Conservation (phyloP, 495 filamentous ascomycete genomes). For the Beverwykella pulmonaria region DNA sequence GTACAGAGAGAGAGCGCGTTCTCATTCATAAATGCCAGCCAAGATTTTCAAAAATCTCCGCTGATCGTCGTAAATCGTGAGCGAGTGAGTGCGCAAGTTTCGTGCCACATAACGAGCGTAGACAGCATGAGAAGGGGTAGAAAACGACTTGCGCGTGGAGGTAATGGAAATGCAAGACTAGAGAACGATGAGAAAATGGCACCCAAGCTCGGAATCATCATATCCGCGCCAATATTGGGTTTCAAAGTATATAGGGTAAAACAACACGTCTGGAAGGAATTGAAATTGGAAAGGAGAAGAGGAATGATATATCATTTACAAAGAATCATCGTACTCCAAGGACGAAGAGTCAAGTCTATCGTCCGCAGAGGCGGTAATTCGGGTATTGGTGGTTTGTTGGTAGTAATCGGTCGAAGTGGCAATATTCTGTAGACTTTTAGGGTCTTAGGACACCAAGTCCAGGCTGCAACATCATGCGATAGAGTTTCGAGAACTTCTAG, state of each 20-base stretch:
- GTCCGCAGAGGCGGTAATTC: neutral
- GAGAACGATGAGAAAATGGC: neutral
- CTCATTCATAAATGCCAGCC: neutral
- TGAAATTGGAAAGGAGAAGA: too few relatives aligned
- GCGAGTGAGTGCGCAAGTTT: neutral
- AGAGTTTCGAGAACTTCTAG: neutral
- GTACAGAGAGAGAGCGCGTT: neutral
- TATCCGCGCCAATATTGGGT: neutral
- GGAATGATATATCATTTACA: neutral
- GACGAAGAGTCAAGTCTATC: neutral
- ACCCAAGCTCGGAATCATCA: neutral
- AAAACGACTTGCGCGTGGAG: neutral
- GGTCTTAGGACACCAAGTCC: neutral
- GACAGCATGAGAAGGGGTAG: neutral
- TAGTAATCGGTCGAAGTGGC: neutral
- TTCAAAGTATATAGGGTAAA: neutral
- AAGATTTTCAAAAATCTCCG: neutral
- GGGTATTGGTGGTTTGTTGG: neutral
- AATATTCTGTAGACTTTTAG: neutral
- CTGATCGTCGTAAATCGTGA: neutral
- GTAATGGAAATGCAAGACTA: neutral
- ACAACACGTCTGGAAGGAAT: neutral
- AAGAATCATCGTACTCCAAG: neutral
- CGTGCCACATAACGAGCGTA: neutral
- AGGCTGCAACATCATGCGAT: neutral